Evolutionary conservation across 257 asterid species (phyloP), one percentile per base, ranked within the genome.

Genomic region (Capsicum rhomboideum): DNA sequence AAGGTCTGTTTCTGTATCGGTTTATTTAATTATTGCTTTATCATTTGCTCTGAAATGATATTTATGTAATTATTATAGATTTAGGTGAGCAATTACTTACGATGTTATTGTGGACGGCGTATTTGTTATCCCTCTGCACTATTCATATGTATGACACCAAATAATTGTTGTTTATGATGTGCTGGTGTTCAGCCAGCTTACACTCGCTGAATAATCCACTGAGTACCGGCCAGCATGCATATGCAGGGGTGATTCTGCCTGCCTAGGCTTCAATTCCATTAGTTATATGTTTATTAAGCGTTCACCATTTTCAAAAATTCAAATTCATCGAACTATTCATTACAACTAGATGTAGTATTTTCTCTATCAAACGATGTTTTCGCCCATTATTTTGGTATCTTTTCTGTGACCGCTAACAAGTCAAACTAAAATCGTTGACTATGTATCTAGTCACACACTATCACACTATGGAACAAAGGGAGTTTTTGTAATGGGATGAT

Each of bases 1-100:
- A 88, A 88, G 90, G 90, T 88, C 50, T 55, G 83, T n/a, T 66
- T 3, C 49, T 54, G 23, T 4, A 46, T 61, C 18, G 0, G 0
- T 26, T 4, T 11, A 6, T 23, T 8, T 13, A 58, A 20, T 49
- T 79, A 12, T 26, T 17, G 40, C 23, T 84, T 2, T 28, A 8
- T 29, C 16, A 12, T 26, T 78, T 50, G 6, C 14, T 78, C 6
- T 7, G 44, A 77, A 77, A 77, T 50, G 44, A 4, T 23, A 77
- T 50, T 49, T 26, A 49, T 77, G 16, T 49, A 49, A 8, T 46
- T 16, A 14, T 68, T 18, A 17, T 67, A 67, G 77, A 4, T 67
- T 34, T 8, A 67, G 49, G 75, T 72, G 56, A 75, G 80, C 40
- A 4, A 75, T 1, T 49, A 26, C 8, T 46, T 21, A 12, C 3